Base-by-base conservation (phyloP, 805 yeast genomes). In the Yamadazyma akitaensis region DNA sequence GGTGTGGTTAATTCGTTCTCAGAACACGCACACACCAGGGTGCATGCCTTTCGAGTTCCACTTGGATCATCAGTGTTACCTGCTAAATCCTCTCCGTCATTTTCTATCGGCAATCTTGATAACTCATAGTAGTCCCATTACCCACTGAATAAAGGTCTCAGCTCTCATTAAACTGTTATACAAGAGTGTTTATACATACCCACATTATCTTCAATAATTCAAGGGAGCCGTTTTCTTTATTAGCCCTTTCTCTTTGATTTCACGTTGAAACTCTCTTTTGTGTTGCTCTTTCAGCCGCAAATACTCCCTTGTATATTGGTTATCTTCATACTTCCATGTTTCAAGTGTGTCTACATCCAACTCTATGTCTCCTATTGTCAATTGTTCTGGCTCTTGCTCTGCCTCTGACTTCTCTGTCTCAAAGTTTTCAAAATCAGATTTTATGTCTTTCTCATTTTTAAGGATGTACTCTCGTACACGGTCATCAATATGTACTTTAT, bases 171-270 rank as follows among this genome's bases (percentile, higher is more conserved):
- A 21, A 21, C 24, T 21, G 7, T 21, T 21, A 21, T 7, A 21
- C 24, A 21, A 21, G 24, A 21, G 7, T 21, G 7, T 7, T 21
- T 21, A 7, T 5, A 21, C n/a, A 21, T 21, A 21, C 24, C 7
- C 7, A 21, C 24, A 4, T 28, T 28, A 12, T 4, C 9, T 28
- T 28, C 32, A 38, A 25, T 38, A 38, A 38, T 38, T 26, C 2
- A 38, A 25, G 14, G 40, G 40, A 13, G 19, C 24, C 11, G 12
- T 38, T 14, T 14, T 30, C 33, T 38, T 26, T 19, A 34, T 34
- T 24, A 61, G 39, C 1, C 66, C 65, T 43, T 55, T 61, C 13
- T 51, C 42, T 21, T 49, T 37, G 17, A 65, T 57, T 42, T 66
- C 70, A 14, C 55, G 43, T 17, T 56, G 44, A 42, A 66, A 66